Evolutionary conservation across 2,329 filamentous ascomycete species (phyloP).

Genomic region (Sporothrix dimorphospora): DNA sequence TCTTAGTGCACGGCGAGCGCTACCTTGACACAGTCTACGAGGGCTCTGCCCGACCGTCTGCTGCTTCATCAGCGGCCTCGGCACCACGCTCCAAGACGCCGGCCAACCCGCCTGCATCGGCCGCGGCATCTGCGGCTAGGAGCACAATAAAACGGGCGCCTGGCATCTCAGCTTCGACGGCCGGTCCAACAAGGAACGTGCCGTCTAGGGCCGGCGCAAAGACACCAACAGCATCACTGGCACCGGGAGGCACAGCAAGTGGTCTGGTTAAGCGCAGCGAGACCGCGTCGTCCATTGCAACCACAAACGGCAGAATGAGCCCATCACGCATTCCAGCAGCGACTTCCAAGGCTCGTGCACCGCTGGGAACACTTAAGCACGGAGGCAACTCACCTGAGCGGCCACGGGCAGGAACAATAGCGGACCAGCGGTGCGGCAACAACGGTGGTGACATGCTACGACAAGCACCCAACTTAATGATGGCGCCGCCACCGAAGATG

Average conservation of each 20-base stretch:
- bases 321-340: constrained; percentile 66
- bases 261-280: constrained; percentile 40
- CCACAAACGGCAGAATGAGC: constrained; percentile 49
- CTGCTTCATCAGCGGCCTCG: constrained; percentile 47
- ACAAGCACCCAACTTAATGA: constrained; percentile 57
- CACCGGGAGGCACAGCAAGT: constrained; percentile 39
- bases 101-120: constrained; percentile 56
- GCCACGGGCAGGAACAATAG: constrained; percentile 49
- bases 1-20: constrained; percentile 87
- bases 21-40: constrained; percentile 85
- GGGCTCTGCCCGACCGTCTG: constrained; percentile 38
- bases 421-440: constrained; percentile 15
- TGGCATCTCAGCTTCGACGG: constrained; percentile 30
- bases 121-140: constrained; percentile 31
- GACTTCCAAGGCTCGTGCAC: constrained; percentile 51
- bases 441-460: constrained; percentile 52
- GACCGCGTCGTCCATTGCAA: constrained; percentile 36
- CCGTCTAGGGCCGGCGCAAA: constrained; percentile 52
- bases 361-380: constrained; percentile 69
- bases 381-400: constrained; percentile 84
- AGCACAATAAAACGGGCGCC: constrained; percentile 30
- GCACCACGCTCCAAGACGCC: constrained; percentile 75
- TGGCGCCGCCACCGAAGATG: constrained; percentile 88
- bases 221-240: constrained; percentile 61
- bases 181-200: constrained; percentile 29